phyloP scores from a whole-genome alignment of 2,329 filamentous ascomycete genomes.

The Paecilomyces variotii region DNA sequence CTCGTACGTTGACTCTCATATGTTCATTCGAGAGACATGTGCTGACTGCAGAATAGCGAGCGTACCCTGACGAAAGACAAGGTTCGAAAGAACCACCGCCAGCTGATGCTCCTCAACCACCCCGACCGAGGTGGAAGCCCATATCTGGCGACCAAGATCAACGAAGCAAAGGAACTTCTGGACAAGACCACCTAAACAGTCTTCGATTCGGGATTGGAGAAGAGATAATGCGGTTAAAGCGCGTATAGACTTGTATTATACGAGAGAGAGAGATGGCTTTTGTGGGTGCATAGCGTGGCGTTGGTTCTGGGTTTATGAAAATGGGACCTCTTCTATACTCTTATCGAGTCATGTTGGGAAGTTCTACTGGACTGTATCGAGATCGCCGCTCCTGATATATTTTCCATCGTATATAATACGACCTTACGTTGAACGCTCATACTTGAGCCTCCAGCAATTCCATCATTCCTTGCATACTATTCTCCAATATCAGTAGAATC shows the following conservation, averaged over 20 bases:
- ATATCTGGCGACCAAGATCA: slow-evolving; percentile 94
- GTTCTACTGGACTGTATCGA: slow-evolving; percentile 61
- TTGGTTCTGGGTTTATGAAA: slow-evolving; percentile 23
- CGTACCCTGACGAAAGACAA: slow-evolving; percentile 83
- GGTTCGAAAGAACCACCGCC: slow-evolving; percentile 88
- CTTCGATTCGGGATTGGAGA: not conserved
- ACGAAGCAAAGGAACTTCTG: slow-evolving; percentile 93
- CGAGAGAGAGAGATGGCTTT: slow-evolving; percentile 13
- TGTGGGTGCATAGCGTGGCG: slow-evolving; percentile 36
- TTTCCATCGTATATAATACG: slow-evolving; percentile 9
- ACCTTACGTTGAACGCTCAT: not conserved
- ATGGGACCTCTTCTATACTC: slow-evolving; percentile 12
- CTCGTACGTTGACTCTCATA: slow-evolving; percentile 52
- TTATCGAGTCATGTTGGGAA: slow-evolving; percentile 53
- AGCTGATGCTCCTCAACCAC: slow-evolving; percentile 95
- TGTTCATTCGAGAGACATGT: not conserved
- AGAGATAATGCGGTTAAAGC: not conserved
- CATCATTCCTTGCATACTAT: not conserved
- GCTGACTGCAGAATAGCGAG: slow-evolving; percentile 52
- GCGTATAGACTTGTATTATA: slow-evolving; percentile 8
- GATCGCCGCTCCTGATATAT: slow-evolving; percentile 57
- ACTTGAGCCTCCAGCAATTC: not conserved
- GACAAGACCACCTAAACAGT: slow-evolving; percentile 55
- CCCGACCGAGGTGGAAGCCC: slow-evolving; percentile 95
- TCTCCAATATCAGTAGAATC: no score